Percentiles rank a stretch among this genome's conserved stretches.
Conservation (phyloP, 345 rosid genomes). For the Salix viminalis region DNA sequence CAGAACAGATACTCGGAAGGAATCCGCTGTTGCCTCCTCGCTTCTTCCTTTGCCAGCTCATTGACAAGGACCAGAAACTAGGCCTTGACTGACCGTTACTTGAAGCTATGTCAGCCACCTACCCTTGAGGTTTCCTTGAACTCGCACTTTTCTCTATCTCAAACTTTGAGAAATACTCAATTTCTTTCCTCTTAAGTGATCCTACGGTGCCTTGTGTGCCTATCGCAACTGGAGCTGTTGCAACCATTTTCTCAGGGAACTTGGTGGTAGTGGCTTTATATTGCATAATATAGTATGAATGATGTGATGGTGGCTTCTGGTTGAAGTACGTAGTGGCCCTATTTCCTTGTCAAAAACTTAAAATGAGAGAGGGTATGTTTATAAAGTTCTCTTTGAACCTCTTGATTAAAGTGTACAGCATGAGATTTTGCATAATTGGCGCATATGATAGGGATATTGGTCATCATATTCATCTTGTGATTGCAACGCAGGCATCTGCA, state of each 20-base stretch:
- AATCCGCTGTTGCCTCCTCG: constrained; percentile 31
- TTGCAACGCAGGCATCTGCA: constrained; percentile 20
- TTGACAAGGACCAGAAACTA: constrained; percentile 47
- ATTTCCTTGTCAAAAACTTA: background rate
- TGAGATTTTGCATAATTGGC: constrained; percentile 43
- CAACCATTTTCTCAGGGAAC: constrained; percentile 35
- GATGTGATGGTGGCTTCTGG: constrained; percentile 23
- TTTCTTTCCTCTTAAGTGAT: constrained; percentile 68
- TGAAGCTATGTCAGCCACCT: constrained; percentile 20
- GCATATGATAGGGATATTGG: constrained; percentile 19
- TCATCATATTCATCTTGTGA: constrained; percentile 22
- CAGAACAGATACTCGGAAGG: constrained; percentile 54
- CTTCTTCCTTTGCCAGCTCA: constrained; percentile 56
- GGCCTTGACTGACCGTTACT: constrained; percentile 32
- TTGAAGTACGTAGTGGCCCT: constrained; percentile 38
- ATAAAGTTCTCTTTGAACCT: constrained; percentile 6
- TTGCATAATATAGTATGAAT: constrained; percentile 12
- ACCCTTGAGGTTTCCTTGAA: constrained; percentile 26
- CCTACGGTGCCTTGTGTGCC: constrained; percentile 85
- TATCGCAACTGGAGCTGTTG: constrained; percentile 53
- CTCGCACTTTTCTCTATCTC: constrained; percentile 23
- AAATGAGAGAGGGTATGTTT: background rate
- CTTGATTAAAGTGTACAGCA: constrained; percentile 39
- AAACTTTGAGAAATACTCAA: constrained; percentile 57
- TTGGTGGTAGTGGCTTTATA: constrained; percentile 25